Percentiles rank a stretch among this genome's conserved stretches.
Evolutionary conservation across 2,329 filamentous ascomycete genomes (phyloP).

Genomic region (Paradendryphiella salina): DNA sequence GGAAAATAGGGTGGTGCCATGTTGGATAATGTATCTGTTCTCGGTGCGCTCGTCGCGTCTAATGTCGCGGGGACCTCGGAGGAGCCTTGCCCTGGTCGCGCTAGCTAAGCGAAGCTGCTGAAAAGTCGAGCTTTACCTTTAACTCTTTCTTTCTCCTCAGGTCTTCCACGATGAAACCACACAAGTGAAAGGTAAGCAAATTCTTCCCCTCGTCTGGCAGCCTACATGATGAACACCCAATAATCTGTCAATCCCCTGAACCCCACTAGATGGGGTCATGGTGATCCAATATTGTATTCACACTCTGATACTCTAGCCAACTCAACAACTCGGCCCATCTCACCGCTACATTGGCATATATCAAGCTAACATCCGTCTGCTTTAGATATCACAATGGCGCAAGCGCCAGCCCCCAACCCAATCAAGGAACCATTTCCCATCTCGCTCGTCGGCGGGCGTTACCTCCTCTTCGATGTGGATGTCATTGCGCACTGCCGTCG

Average conservation of each 20-base stretch:
- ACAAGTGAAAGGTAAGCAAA: slow-evolving; percentile 43
- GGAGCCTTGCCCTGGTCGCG: slow-evolving; percentile 3
- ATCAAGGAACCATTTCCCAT: slow-evolving; percentile 70
- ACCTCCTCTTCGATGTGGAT: slow-evolving; percentile 86
- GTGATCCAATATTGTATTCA: slow-evolving; percentile 52
- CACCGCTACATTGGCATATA: slow-evolving; percentile 12
- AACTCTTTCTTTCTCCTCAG: slow-evolving; percentile 15
- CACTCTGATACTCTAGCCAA: slow-evolving; percentile 47
- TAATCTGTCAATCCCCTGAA: slow-evolving; percentile 85
- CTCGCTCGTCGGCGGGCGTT: slow-evolving; percentile 76
- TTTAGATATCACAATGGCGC: slow-evolving; percentile 36
- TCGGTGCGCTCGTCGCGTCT: slow-evolving; percentile 9
- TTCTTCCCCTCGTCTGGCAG: background rate
- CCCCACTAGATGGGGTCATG: slow-evolving; percentile 53
- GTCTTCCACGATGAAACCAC: slow-evolving; percentile 40
- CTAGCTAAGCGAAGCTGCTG: slow-evolving; percentile 26
- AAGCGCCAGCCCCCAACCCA: slow-evolving; percentile 31
- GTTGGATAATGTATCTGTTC: slow-evolving; percentile 3
- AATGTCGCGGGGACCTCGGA: slow-evolving; percentile 11
- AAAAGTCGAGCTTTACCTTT: slow-evolving; percentile 22
- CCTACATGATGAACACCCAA: slow-evolving; percentile 65
- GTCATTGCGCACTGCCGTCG: slow-evolving; percentile 77
- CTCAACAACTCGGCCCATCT: slow-evolving; percentile 5
- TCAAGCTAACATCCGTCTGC: slow-evolving; percentile 26
- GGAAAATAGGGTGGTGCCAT: slow-evolving; percentile 28